These are phyloP conservation scores for Lichenothelia convexa DNA, from an alignment of 495 filamentous ascomycete genomes.

Conservation along the genomic window DNA sequence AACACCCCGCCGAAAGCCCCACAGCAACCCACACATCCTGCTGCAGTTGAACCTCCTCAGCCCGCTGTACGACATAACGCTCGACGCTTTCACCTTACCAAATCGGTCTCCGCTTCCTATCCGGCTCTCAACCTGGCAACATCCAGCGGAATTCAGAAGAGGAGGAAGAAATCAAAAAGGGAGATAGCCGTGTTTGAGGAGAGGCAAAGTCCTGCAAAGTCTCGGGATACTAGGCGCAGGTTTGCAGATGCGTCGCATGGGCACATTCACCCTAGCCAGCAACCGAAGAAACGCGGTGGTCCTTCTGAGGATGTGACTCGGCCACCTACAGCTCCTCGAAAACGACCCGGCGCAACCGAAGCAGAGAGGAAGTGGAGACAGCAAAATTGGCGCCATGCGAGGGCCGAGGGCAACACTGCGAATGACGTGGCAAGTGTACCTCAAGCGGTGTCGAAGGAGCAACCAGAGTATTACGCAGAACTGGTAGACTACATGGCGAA, in stretches of 20 bases:
- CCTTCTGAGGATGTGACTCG: no score
- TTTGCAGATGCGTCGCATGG: neutral
- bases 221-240: neutral
- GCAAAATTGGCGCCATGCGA: constrained; percentile 4
- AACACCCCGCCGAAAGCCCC: neutral
- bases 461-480: constrained; percentile 11
- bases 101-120: neutral
- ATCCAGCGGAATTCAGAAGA: neutral
- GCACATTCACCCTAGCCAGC: neutral
- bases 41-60: neutral
- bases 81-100: neutral
- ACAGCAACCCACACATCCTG: neutral
- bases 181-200: constrained; percentile 3
- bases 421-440: constrained; percentile 11
- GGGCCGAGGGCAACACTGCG: constrained; percentile 8
- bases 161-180: neutral
- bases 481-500: constrained; percentile 8
- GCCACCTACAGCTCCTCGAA: constrained; percentile 7
- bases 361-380: constrained; percentile 7
- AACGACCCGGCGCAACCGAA: constrained; percentile 11
- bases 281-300: neutral
- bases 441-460: constrained; percentile 15
- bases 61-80: neutral
- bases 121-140: neutral
- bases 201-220: neutral